Base-by-base conservation (phyloP, 257 asterid species). In the Salvia splendens region DNA sequence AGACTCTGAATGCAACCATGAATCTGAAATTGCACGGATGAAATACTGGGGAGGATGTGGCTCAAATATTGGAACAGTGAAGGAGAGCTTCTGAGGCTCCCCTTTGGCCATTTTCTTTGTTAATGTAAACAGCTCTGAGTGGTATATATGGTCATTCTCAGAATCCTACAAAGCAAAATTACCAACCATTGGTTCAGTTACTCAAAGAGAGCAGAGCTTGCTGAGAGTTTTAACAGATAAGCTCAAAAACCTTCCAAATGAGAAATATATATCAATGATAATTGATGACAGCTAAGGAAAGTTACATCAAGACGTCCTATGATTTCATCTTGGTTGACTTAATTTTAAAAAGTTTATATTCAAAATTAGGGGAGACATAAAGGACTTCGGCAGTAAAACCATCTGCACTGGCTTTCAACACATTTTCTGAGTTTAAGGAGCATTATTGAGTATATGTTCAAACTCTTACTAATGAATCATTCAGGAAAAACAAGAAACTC, bases 1-100 rank as follows among this genome's bases (percentile, higher is more conserved):
- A 60, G 97, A 83, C 74, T 90, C 99, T 42, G 96, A 80, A 73
- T 86, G 96, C 90, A 90, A 72, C 99, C 99, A 93, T 3, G 92
- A 85, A 75, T 93, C 97, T 33, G 97, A 93, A 76, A 90, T 84
- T 72, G 99, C 97, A 76, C 95, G 95, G 74, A 93, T 90, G 68
- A 83, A 79, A 80, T 93, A 93, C 76, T 90, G 96, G 73, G 99
- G 96, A 69, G 99, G 99, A 79, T 93, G 99, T 68, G 99, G 99
- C 85, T 93, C 97, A 76, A 93, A 93, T 79, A 93, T 93, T 49
- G 99, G 99, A 81, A 93, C 89, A 4, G 97, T 88, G 74, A 93
- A 93, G 55, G 99, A 82, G 64, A 93, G 83, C 80, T 93, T 93
- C 76, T 88, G 97, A 62, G 97, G 85, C 72, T 93, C 99, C 75